Conservation (phyloP, 2,329 filamentous ascomycete species). For the Mollisiaceae sp. region DNA sequence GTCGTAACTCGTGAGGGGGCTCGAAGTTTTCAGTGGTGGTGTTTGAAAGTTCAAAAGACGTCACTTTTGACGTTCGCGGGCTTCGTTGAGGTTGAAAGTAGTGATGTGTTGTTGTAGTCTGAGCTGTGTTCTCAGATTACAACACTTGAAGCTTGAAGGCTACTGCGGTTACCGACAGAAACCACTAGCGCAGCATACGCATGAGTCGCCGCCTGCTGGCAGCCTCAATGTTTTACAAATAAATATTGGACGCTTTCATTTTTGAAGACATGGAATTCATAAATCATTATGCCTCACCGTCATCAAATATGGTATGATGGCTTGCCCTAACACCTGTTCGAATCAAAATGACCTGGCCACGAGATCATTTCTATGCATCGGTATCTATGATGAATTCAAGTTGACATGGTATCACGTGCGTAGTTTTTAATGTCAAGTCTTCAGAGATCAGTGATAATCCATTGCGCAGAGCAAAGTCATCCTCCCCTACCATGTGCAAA, state of each 20-base stretch:
- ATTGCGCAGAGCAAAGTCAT: background rate
- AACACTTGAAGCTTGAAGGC: slow-evolving; percentile 31
- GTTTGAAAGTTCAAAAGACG: slow-evolving; percentile 13
- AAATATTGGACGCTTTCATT: background rate
- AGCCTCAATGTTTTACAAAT: slow-evolving; percentile 1
- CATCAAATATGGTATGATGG: background rate
- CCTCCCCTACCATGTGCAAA: background rate
- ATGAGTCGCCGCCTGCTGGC: slow-evolving; percentile 2
- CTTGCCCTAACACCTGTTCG: background rate
- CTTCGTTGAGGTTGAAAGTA: slow-evolving; percentile 22
- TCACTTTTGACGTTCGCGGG: slow-evolving; percentile 15
- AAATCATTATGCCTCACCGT: background rate
- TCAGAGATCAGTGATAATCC: background rate
- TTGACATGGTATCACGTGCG: slow-evolving; percentile 9
- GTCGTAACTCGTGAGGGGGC: slow-evolving; percentile 10
- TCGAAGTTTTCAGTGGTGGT: slow-evolving; percentile 8
- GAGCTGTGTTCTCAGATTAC: slow-evolving; percentile 29
- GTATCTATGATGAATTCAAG: too few relatives aligned
- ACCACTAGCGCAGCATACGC: background rate
- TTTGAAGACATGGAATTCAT: background rate
- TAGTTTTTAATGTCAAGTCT: too few relatives aligned
- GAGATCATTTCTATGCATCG: slow-evolving; percentile 19
- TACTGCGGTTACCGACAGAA: slow-evolving; percentile 19
- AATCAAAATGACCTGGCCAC: slow-evolving; percentile 17
- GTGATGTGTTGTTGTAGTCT: slow-evolving; percentile 22